Evolutionary conservation across 306 rosid species (phyloP).

Genomic region (Quillaja saponaria): DNA sequence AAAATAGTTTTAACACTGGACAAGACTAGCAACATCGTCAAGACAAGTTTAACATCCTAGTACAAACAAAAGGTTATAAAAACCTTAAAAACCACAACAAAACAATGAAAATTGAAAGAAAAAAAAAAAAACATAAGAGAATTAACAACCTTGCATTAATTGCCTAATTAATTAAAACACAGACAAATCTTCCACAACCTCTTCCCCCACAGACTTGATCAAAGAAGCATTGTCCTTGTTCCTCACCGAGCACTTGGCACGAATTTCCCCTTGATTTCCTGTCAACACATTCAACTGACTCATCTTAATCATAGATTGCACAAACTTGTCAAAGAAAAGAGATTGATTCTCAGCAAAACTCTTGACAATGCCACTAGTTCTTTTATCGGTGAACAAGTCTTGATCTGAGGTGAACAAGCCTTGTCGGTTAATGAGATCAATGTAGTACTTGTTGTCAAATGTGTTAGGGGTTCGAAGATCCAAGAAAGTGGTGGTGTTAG

Average conservation of each 20-base stretch:
- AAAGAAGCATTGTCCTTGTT: constrained; percentile 34
- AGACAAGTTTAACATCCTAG: background rate
- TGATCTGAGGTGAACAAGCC: constrained; percentile 70
- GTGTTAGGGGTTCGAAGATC: constrained; percentile 55
- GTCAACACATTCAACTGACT: constrained; percentile 70
- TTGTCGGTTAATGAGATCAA: constrained; percentile 64
- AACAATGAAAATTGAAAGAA: background rate
- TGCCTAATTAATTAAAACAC: background rate
- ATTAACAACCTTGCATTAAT: background rate
- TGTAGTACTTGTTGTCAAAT: constrained; percentile 71
- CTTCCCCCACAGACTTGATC: constrained; percentile 41
- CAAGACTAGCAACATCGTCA: too few species aligned
- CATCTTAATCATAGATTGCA: constrained; percentile 63
- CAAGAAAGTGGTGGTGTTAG: constrained; percentile 39
- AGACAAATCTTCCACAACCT: constrained; percentile 13
- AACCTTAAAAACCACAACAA: too few species aligned
- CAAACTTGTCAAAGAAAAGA: constrained; percentile 58
- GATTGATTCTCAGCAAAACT: constrained; percentile 53
- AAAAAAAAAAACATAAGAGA: background rate
- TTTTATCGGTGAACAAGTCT: constrained; percentile 47
- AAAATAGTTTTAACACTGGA: too few species aligned
- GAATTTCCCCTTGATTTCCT: constrained; percentile 56
- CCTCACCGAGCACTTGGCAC: constrained; percentile 59
- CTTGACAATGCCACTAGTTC: constrained; percentile 50
- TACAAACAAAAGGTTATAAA: too few species aligned